Evolutionary conservation across 2,329 filamentous ascomycete species (phyloP), one percentile per base, ranked within the genome.

Genomic region (Aspergillus phoenicis): DNA sequence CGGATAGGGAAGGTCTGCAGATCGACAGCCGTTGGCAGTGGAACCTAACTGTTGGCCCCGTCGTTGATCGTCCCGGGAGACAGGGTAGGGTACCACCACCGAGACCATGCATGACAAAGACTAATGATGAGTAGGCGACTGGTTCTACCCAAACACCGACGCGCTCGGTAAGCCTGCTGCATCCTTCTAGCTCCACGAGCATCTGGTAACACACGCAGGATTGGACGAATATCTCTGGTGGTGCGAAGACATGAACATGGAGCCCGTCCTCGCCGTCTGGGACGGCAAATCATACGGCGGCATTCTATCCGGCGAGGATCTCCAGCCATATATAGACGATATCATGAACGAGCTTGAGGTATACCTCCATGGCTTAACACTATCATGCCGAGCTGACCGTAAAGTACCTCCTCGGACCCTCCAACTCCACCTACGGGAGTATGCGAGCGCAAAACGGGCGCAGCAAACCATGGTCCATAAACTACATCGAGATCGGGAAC

Each of bases 401-500:
- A 1, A 8, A 69, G 66, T 89, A 89, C 71, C 79, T 89, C 36
- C 80, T 81, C 10, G 87, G 87, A 2, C 75, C 82, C 39, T 71
- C 75, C 1, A 75, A 79, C 49, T 85, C 84, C 1, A 80, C 79
- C 24, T 88, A 84, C 78, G 87, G 87, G 13, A 77, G 80, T 4
- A 71, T 81, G 13, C 84, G 87, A 28, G 85, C 84, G 4, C 71
- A 80, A 48, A 81, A 88, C 1, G 88, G 87, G 5, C 83, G 88
- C 64, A 79, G 82, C 0, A 78, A 85, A 58, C 87, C 88, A 0
- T 89, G 85, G 75, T 74, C 74, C 39, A 77, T 90, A 28, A 75
- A 82, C 10, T 87, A 84, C 64, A 83, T 90, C 58, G 87, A 89
- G 72, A 77, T 89, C 41, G 87, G 87, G 54, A 90, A 90, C 70